A percentile compares a stretch with the other conserved stretches of the same genome.
phyloP scores from a whole-genome alignment of 441 rosid species.

The Brassica balearica region DNA sequence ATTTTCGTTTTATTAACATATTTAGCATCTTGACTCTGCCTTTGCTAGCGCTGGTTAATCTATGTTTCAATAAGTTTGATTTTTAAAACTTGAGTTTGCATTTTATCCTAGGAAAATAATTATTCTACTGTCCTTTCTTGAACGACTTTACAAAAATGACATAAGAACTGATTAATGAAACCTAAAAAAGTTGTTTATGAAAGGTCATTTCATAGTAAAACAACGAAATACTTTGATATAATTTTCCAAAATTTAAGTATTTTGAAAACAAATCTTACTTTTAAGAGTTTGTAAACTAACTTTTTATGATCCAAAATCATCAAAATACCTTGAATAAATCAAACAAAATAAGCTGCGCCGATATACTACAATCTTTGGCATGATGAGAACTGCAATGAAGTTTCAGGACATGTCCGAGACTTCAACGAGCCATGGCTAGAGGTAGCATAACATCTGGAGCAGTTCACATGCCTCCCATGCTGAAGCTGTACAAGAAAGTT shows the following conservation, averaged over 20 bases:
- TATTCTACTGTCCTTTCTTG: neutral
- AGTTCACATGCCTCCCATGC: too few species aligned
- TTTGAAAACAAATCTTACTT: neutral
- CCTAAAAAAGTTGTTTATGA: neutral
- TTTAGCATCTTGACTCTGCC: neutral
- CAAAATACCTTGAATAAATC: too few species aligned
- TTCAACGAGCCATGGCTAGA: too few species aligned
- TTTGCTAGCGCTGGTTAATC: neutral
- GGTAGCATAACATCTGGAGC: too few species aligned
- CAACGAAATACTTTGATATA: neutral
- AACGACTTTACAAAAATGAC: neutral
- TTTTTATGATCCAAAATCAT: too few species aligned
- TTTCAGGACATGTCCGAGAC: too few species aligned
- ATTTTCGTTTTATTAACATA: neutral
- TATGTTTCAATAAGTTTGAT: neutral
- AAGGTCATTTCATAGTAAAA: neutral
- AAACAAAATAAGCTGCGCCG: too few species aligned
- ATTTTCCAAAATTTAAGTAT: neutral
- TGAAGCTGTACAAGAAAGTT: too few species aligned
- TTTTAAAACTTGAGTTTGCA: neutral
- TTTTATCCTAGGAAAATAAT: neutral
- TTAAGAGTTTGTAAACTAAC: constrained; percentile 1
- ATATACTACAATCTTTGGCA: too few species aligned
- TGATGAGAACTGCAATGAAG: too few species aligned
- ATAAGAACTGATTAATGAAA: neutral